A percentile compares a stretch with the other conserved stretches of the same genome.
phyloP scores from a whole-genome alignment of 2,329 filamentous ascomycete genomes.

The Colletotrichum sp. region DNA sequence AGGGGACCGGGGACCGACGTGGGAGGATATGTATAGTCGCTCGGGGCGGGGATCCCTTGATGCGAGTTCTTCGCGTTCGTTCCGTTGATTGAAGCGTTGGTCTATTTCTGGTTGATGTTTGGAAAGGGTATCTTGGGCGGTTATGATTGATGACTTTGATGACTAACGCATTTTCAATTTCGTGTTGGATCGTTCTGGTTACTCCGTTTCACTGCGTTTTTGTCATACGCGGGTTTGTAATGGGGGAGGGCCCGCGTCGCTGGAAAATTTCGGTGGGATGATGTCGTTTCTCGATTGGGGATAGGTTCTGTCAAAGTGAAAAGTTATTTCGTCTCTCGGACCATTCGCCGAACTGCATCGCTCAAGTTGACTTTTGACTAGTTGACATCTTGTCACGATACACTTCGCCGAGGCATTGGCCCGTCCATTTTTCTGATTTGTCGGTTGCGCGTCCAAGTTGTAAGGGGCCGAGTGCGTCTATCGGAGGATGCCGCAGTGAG shows the following conservation, averaged over 20 bases:
- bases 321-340: not conserved
- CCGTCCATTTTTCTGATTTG: not conserved
- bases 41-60: not conserved
- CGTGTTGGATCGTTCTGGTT: not conserved
- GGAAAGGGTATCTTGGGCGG: not conserved
- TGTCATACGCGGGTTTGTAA: not conserved
- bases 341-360: not conserved
- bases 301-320: not conserved
- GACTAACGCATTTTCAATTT: not conserved
- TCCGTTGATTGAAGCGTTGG: not conserved
- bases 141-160: not conserved
- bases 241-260: not conserved
- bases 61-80: not conserved
- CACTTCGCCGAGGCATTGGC: not conserved
- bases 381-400: not conserved
- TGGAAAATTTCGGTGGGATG: not conserved
- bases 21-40: conserved; percentile 5
- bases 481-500: not conserved
- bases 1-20: not conserved
- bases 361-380: not conserved
- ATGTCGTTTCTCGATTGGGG: not conserved
- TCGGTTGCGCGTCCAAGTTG: not conserved
- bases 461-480: not conserved
- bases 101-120: not conserved
- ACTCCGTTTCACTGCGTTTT: not conserved